Base-by-base conservation (phyloP, 2,329 filamentous ascomycete genomes). In the Aspergillus aculeatinus region DNA sequence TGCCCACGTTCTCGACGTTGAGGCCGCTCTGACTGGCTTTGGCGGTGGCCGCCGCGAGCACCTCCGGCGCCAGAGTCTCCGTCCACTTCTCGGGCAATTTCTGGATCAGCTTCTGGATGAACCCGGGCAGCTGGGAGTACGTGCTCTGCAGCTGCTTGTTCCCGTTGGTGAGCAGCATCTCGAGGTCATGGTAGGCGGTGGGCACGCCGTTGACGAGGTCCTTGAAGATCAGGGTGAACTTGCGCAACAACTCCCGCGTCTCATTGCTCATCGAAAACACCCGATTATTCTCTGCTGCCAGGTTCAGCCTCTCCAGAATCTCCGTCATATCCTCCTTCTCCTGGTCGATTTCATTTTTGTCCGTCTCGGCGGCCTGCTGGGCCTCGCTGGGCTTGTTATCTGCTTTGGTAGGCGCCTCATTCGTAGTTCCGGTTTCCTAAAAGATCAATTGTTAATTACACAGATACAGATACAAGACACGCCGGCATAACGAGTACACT, bases 191-290 rank as follows among this genome's bases (percentile, higher is more conserved):
- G 75, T 96, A 96, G 2, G 95, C 95, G 0, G 94, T 97, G 3
- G 95, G 95, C 1, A 92, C 95, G 63, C 95, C 95, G 72, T 92
- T 93, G 69, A 95, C 86, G 16, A 97, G 85, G 73, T 99, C 95
- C 73, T 94, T 95, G 71, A 99, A 89, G 35, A 97, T 88, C 58
- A 92, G 82, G 1, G 92, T 96, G 82, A 99, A 99, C 63, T 88
- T 87, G 57, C 87, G 85, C 55, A 96, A 85, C 31, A 96, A 83
- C 64, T 91, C 89, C 62, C 92, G 87, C 0, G 91, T 94, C 68
- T 96, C 92, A 60, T 87, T 85, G n/a, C 90, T 91, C 59, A 96
- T 84, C 12, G 88, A 89, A 75, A 97, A 91, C 61, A 91, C 91
- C 60, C 88, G 89, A 79, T 96, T 95, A 80, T 96, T 93, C 65